Conservation (phyloP, 768 basidiomycete genomes). For the Boletus bicolor region DNA sequence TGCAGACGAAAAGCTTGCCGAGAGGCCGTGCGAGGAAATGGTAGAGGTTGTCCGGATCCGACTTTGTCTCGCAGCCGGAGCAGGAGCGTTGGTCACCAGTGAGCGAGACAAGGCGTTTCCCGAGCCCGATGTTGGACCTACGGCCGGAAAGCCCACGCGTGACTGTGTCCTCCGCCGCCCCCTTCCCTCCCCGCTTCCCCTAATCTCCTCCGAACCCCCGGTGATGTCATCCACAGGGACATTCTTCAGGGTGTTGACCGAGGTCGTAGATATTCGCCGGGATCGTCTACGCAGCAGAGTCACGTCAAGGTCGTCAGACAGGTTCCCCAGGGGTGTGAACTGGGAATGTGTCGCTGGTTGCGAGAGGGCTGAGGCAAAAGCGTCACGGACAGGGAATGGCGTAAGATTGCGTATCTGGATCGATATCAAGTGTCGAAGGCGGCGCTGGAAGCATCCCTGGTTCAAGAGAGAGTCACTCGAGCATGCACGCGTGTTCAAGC, state of each 20-base stretch:
- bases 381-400: constrained; percentile 78
- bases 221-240: constrained; percentile 44
- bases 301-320: constrained; percentile 71
- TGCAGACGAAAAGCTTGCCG: constrained; percentile 8
- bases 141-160: constrained; percentile 38
- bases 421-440: constrained; percentile 68
- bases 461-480: not conserved
- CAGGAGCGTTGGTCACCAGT: constrained; percentile 14
- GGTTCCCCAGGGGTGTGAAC: constrained; percentile 51
- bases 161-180: constrained; percentile 47
- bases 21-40: constrained; percentile 39
- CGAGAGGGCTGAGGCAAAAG: constrained; percentile 66
- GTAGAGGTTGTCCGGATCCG: constrained; percentile 52
- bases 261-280: constrained; percentile 59
- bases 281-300: constrained; percentile 55
- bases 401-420: constrained; percentile 79
- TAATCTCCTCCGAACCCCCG: constrained; percentile 25
- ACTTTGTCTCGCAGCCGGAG: constrained; percentile 34
- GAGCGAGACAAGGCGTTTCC: constrained; percentile 19
- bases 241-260: constrained; percentile 47
- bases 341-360: constrained; percentile 64
- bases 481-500: not conserved
- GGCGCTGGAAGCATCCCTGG: constrained; percentile 46
- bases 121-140: constrained; percentile 5
- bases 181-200: constrained; percentile 28